These are phyloP conservation scores for Podila epicladia DNA, from an alignment of 192 early-diverging fungal genomes.

Conservation along the genomic window DNA sequence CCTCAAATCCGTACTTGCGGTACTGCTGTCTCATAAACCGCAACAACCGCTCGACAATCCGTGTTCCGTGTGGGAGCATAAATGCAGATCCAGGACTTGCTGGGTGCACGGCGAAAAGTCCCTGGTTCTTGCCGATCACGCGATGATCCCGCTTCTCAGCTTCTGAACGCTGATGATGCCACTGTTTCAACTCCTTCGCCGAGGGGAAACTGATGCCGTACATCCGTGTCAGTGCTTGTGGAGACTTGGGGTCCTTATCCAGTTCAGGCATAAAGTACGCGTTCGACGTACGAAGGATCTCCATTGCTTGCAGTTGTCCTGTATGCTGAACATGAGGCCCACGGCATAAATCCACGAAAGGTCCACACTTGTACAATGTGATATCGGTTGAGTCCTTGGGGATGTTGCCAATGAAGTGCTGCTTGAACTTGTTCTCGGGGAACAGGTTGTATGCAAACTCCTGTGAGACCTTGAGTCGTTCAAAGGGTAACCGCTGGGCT, in stretches of 20 bases:
- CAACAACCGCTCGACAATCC: slow-evolving; percentile 83
- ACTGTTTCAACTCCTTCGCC: slow-evolving; percentile 58
- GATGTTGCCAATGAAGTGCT: slow-evolving; percentile 67
- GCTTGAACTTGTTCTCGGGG: slow-evolving; percentile 78
- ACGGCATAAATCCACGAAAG: slow-evolving; percentile 81
- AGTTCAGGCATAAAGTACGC: slow-evolving; percentile 68
- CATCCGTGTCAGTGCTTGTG: slow-evolving; percentile 71
- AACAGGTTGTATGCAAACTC: slow-evolving; percentile 72
- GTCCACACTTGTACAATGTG: slow-evolving; percentile 73
- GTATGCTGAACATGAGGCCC: slow-evolving; percentile 83
- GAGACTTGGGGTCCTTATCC: slow-evolving; percentile 54
- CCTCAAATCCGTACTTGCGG: slow-evolving; percentile 78
- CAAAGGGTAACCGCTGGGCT: slow-evolving; percentile 65
- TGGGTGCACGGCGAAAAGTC: slow-evolving; percentile 76
- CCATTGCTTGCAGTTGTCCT: slow-evolving; percentile 63
- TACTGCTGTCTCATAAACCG: slow-evolving; percentile 83
- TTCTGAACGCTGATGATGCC: slow-evolving; percentile 60
- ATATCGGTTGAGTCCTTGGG: slow-evolving; percentile 54
- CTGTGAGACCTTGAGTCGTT: slow-evolving; percentile 69
- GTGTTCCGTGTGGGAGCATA: slow-evolving; percentile 80
- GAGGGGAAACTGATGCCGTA: slow-evolving; percentile 78
- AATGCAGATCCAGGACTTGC: slow-evolving; percentile 79
- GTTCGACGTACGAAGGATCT: slow-evolving; percentile 64
- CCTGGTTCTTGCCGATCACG: slow-evolving; percentile 71
- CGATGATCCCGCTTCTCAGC: slow-evolving; percentile 76